Base-by-base conservation (phyloP, 805 yeast genomes). In the Candida manassasensis region DNA sequence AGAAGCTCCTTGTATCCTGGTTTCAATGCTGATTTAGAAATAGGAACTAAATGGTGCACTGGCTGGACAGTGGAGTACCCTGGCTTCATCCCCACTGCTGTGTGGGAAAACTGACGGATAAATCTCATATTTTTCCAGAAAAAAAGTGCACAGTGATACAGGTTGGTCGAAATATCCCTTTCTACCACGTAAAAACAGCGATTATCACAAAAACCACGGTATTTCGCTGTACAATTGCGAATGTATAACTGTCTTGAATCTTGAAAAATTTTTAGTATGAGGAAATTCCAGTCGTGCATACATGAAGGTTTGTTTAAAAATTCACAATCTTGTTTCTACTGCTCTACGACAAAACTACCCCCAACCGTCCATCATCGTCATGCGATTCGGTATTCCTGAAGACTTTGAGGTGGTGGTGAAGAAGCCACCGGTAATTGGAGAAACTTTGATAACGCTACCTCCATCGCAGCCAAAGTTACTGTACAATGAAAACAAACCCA, bases 1-100 rank as follows among this genome's bases (percentile, higher is more conserved):
- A 83, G 74, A 39, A 85, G 61, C 26, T 77, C 84, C 35, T 83
- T 77, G 58, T 80, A 84, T 41, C 81, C 69, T 38, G 90, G 88
- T 24, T 89, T 81, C 33, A 90, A 72, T 36, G 75, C 75, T 25
- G 78, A 63, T 58, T 93, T 93, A 50, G 76, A 73, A 52, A 86
- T 78, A 45, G 76, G 77, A 29, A 90, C 84, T 40, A 77, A 72
- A 61, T 93, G 98, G 59, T 93, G 98, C 11, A 90, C 94, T 2
- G 98, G 97, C 34, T 82, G 76, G 24, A 86, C 89, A 34, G 85
- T 73, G 26, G 94, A 82, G 57, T 66, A 67, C 6, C 69, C 69
- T 10, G 69, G 45, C 37, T 52, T 63, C 30, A 44, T 34, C 73
- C 76, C 19, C 78, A 82, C 33, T 73, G 73, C 56, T 63, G 73